Base-by-base conservation (phyloP, 2,329 filamentous ascomycete species). In the Lachnellula arida region DNA sequence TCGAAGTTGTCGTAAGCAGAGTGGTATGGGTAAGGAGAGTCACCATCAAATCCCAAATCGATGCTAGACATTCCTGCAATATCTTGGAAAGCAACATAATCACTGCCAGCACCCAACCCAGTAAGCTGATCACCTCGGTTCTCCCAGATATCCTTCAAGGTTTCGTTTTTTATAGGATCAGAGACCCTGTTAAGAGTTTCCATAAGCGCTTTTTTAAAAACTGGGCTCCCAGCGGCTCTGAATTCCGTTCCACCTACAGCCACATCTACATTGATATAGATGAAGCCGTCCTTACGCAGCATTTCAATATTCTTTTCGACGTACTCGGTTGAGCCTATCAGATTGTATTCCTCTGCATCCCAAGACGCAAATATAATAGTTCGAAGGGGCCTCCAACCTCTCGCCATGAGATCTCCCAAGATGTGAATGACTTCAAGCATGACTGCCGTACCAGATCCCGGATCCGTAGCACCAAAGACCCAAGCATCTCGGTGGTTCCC, bases 321-420 rank as follows among this genome's bases (percentile, higher is more conserved):
- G 67, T 88, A 93, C 71, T 99, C 94, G 1, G 94, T 97, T 11
- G 91, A 96, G 8, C 94, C 94, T 56, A 96, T 89, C 46, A 94
- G 76, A 72, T 97, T 97, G 75, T 96, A 97, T 72, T 93, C 91
- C 64, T 87, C 87, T 4, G 84, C 94, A 71, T 99, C 94, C 94
- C 94, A 99, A 35, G 90, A 96, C 68, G 92, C 91, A 71, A 99
- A 97, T 70, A 96, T 89, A 61, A 99, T 96, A 3, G 91, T 95
- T n/a, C 94, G 87, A 15, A 96, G 78, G 1, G 94, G 94, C 25
- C 89, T 82, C 94, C 94, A 99, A 52, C 92, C 93, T 55, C 85
- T 82, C 15, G 78, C 73, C 22, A 86, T 78, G 15, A 97, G 80
- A 60, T 90, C 84, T 42, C 91, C 91, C 65, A 99, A 89, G 49